Evolutionary conservation across 805 yeast species (phyloP).

Genomic region (Candida easanensis): DNA sequence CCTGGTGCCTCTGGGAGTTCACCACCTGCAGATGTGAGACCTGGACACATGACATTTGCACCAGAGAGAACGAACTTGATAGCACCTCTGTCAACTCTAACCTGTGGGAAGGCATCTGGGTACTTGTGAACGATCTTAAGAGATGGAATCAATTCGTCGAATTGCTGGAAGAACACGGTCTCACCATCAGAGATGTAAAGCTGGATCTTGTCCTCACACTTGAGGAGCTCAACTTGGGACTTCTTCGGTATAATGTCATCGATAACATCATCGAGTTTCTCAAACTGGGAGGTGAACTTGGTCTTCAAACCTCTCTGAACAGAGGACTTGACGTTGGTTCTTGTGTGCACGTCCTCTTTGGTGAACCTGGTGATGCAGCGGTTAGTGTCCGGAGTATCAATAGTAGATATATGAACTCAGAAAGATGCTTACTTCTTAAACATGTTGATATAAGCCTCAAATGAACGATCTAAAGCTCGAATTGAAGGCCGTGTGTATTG

Average conservation of each 20-base stretch:
- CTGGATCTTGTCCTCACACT: constrained; percentile 88
- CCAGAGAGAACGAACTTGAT: constrained; percentile 94
- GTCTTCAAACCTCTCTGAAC: constrained; percentile 87
- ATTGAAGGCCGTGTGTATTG: neutral
- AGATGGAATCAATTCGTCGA: constrained; percentile 74
- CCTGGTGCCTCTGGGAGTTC: constrained; percentile 70
- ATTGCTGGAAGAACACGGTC: constrained; percentile 76
- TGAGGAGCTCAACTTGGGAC: constrained; percentile 71
- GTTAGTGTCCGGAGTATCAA: neutral
- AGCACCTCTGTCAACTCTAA: constrained; percentile 94
- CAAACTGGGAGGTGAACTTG: constrained; percentile 71
- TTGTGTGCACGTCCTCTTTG: constrained; percentile 83
- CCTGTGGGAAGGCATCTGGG: constrained; percentile 80
- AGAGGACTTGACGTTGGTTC: constrained; percentile 89
- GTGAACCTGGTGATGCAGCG: constrained; percentile 46
- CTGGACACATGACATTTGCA: constrained; percentile 97
- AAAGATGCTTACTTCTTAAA: constrained; percentile 40
- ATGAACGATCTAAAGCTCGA: neutral
- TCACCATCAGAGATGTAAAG: constrained; percentile 71
- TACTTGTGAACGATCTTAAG: constrained; percentile 74
- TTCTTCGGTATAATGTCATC: constrained; percentile 88
- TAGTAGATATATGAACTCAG: too few species aligned
- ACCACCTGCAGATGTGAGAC: constrained; percentile 85
- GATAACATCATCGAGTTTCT: constrained; percentile 68
- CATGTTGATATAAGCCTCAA: constrained; percentile 30